Evolutionary conservation across 192 early-diverging fungal species (phyloP).

Genomic region (Chytriomyces confervae): DNA sequence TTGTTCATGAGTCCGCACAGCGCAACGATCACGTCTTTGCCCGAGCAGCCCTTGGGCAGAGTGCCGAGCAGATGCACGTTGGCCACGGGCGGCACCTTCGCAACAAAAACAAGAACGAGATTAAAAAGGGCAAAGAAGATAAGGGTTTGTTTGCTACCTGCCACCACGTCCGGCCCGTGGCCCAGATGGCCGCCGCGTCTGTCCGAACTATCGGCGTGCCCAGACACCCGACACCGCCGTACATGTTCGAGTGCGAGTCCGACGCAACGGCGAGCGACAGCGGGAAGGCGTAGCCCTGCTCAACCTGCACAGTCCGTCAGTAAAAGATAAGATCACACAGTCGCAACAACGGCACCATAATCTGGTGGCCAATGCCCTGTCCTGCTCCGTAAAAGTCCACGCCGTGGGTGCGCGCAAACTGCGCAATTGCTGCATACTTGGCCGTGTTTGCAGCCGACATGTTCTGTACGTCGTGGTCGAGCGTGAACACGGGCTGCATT

Average conservation of each 20-base stretch:
- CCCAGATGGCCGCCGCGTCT: constrained; percentile 98
- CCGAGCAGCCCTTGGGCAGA: constrained; percentile 83
- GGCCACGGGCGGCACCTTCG: constrained; percentile 78
- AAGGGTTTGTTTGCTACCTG: constrained; percentile 61
- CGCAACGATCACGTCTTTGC: constrained; percentile 96
- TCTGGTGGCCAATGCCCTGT: constrained; percentile 97
- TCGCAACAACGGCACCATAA: constrained; percentile 65
- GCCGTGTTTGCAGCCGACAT: constrained; percentile 83
- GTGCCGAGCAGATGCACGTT: constrained; percentile 83
- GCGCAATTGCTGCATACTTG: constrained; percentile 87
- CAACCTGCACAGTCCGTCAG: constrained; percentile 31
- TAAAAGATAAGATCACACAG: too few relatives aligned
- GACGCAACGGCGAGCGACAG: constrained; percentile 92
- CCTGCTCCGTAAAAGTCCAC: constrained; percentile 96
- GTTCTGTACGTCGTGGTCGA: constrained; percentile 99
- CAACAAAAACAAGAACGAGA: not conserved
- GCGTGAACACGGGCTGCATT: constrained; percentile 88
- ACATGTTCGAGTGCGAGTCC: constrained; percentile 99
- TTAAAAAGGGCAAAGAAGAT: not conserved
- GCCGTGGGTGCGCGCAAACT: constrained; percentile 79
- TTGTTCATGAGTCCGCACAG: constrained; percentile 91
- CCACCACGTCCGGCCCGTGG: constrained; percentile 98
- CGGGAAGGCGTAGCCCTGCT: constrained; percentile 97
- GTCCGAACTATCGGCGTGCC: constrained; percentile 98
- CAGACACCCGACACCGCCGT: constrained; percentile 93